Percentiles rank a stretch among this genome's conserved stretches.
These are phyloP conservation scores for Suillus subalutaceus DNA, from an alignment of 768 basidiomycete genomes.

Conservation along the genomic window DNA sequence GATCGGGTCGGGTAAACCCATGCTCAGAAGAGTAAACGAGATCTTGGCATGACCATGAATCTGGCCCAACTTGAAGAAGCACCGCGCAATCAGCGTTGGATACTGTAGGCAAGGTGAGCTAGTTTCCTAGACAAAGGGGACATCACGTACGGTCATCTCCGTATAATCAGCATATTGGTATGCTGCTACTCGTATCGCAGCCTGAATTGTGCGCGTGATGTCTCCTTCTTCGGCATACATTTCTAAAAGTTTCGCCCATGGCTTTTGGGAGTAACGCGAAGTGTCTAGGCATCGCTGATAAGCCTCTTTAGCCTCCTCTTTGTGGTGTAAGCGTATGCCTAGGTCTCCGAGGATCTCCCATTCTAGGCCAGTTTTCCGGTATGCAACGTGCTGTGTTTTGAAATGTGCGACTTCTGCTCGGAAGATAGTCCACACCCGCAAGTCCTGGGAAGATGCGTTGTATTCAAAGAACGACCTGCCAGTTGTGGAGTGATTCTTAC, in stretches of 20 bases:
- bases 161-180: slow-evolving; percentile 91
- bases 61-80: slow-evolving; percentile 92
- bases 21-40: slow-evolving; percentile 88
- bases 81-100: slow-evolving; percentile 86
- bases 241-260: slow-evolving; percentile 92
- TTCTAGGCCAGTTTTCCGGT: slow-evolving; percentile 94
- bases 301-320: slow-evolving; percentile 98
- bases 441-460: slow-evolving; percentile 57
- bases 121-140: slow-evolving; percentile 1
- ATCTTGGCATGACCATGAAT: slow-evolving; percentile 95
- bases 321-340: slow-evolving; percentile 91
- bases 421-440: slow-evolving; percentile 99
- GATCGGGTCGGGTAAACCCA: slow-evolving; percentile 90
- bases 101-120: slow-evolving; percentile 51
- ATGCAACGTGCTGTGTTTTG: slow-evolving; percentile 97
- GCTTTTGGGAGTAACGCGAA: slow-evolving; percentile 84
- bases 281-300: slow-evolving; percentile 93
- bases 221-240: slow-evolving; percentile 98
- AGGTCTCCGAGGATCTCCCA: slow-evolving; percentile 99
- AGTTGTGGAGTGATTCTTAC: slow-evolving; percentile 41
- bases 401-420: slow-evolving; percentile 98
- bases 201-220: slow-evolving; percentile 86
- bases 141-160: slow-evolving; percentile 77
- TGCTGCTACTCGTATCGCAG: slow-evolving; percentile 88
- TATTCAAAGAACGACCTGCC: not conserved